A percentile compares a stretch with the other conserved stretches of the same genome.
Evolutionary conservation across 306 rosid species (phyloP).

Genomic region (Lathyrus aphaca): DNA sequence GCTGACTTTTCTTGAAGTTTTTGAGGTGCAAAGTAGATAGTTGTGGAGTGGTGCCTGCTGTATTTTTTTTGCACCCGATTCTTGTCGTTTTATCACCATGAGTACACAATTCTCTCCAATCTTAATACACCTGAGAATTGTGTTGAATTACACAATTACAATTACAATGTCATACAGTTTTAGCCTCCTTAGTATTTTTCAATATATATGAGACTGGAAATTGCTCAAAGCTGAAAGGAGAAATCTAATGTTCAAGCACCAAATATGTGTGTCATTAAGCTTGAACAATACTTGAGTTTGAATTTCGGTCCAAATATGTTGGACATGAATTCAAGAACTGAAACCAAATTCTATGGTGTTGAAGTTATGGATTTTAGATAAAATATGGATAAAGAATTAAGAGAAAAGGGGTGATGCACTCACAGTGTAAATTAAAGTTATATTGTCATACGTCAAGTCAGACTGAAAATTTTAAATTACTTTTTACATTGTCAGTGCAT

Average conservation of each 20-base stretch:
- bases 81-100: constrained; percentile 1
- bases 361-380: no score
- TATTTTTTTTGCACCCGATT: constrained; percentile 12
- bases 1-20: constrained; percentile 16
- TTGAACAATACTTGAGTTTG: no score
- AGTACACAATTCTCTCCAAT: not conserved
- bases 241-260: not conserved
- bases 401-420: no score
- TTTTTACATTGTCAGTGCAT: no score
- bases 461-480: no score
- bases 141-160: not conserved
- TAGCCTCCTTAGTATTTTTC: not conserved
- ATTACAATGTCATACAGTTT: constrained; percentile 9
- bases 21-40: constrained; percentile 13
- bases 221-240: constrained; percentile 10
- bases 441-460: no score
- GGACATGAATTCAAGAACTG: no score
- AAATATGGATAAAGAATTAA: no score
- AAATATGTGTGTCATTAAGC: not conserved
- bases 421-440: no score
- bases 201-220: not conserved
- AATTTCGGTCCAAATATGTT: no score
- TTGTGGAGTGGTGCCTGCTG: constrained; percentile 7
- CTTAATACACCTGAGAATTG: constrained; percentile 6
- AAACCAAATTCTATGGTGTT: no score